phyloP scores from a whole-genome alignment of 2,329 filamentous ascomycete genomes.

The Aspergillus phoenicis region DNA sequence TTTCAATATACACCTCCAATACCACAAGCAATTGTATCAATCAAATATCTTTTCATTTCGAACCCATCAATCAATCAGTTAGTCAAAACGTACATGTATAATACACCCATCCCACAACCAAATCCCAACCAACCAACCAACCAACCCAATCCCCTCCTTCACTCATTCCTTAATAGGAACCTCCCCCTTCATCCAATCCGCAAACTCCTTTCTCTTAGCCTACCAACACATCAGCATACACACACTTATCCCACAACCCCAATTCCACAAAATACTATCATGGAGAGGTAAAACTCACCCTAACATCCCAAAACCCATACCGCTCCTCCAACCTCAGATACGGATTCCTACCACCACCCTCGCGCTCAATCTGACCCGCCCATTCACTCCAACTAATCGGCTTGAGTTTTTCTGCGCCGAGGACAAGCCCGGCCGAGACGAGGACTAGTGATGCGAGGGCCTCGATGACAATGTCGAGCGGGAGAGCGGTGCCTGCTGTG shows the following conservation, averaged over 20 bases:
- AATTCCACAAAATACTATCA: neutral
- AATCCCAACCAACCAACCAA: neutral
- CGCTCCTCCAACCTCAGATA: slow-evolving; percentile 78
- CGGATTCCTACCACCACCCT: slow-evolving; percentile 71
- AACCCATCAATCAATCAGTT: neutral
- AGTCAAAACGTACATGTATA: neutral
- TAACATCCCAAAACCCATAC: slow-evolving; percentile 84
- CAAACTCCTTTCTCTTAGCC: slow-evolving; percentile 73
- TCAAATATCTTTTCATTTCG: neutral
- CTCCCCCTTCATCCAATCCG: slow-evolving; percentile 65
- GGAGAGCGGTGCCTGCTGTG: slow-evolving; percentile 58
- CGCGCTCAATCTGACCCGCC: slow-evolving; percentile 71
- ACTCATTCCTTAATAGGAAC: slow-evolving; percentile 32
- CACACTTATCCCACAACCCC: neutral
- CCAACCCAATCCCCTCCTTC: neutral
- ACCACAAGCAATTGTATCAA: no score
- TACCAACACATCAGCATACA: slow-evolving; percentile 28
- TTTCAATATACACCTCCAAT: no score
- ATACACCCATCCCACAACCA: neutral
- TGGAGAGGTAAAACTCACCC: slow-evolving; percentile 53
- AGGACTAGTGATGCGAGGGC: slow-evolving; percentile 76
- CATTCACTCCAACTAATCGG: slow-evolving; percentile 85
- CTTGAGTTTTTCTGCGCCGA: slow-evolving; percentile 74
- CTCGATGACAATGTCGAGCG: slow-evolving; percentile 85
- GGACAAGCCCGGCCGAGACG: slow-evolving; percentile 81